Evolutionary conservation across 2,329 filamentous ascomycete species (phyloP).

Genomic region (Microdochium nivale): DNA sequence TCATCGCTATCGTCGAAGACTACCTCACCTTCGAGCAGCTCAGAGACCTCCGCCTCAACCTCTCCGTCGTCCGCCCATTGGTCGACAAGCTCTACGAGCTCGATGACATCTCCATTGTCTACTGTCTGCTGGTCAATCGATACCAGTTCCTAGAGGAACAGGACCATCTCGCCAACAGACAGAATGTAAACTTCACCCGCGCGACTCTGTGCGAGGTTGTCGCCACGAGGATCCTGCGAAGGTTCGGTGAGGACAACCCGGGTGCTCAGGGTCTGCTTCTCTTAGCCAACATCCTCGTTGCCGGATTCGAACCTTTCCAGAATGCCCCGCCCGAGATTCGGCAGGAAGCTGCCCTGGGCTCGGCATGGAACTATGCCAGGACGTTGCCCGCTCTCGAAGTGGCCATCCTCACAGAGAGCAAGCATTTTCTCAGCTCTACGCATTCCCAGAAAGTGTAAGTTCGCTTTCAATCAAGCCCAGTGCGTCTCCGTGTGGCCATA

Average conservation of each 20-base stretch:
- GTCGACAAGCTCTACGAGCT: constrained; percentile 78
- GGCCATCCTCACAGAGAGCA: constrained; percentile 75
- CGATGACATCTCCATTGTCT: constrained; percentile 73
- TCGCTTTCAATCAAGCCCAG: background rate
- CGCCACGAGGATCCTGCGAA: constrained; percentile 67
- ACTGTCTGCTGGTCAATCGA: constrained; percentile 75
- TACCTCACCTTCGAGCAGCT: constrained; percentile 65
- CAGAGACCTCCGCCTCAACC: constrained; percentile 72
- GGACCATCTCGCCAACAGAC: constrained; percentile 63
- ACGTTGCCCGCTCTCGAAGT: constrained; percentile 73
- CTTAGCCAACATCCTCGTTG: constrained; percentile 71
- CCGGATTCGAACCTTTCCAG: constrained; percentile 79
- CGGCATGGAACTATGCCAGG: constrained; percentile 39
- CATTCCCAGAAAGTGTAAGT: constrained; percentile 67
- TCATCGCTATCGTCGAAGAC: constrained; percentile 54
- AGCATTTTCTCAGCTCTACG: constrained; percentile 66
- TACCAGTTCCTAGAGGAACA: constrained; percentile 74
- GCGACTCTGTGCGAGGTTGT: constrained; percentile 75
- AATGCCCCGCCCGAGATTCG: constrained; percentile 64
- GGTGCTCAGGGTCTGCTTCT: constrained; percentile 63
- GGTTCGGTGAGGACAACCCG: constrained; percentile 70
- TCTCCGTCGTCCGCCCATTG: constrained; percentile 68
- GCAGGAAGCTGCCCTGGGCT: constrained; percentile 42
- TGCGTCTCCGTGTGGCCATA: background rate
- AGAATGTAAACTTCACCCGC: constrained; percentile 72